phyloP scores from a whole-genome alignment of 2,329 filamentous ascomycete genomes.

The Aspergillus fumigatiaffinis region DNA sequence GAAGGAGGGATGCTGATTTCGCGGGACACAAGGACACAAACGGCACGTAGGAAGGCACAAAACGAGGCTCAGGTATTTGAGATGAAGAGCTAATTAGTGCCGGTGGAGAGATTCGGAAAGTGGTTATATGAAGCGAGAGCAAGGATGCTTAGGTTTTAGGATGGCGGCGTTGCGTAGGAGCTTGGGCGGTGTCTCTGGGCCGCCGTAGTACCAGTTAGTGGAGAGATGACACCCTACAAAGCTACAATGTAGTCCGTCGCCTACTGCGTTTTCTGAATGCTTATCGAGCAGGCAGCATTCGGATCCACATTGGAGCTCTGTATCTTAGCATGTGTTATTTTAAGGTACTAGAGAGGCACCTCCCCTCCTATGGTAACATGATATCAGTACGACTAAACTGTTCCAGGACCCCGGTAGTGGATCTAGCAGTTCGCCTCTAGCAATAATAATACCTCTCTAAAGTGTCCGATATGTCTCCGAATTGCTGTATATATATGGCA shows the following conservation, averaged over 20 bases:
- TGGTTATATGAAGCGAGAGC: background rate
- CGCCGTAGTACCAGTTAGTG: constrained; percentile 13
- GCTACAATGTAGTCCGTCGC: background rate
- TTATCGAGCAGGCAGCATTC: background rate
- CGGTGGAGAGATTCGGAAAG: background rate
- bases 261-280: background rate
- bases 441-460: constrained; percentile 14
- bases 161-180: constrained; percentile 15
- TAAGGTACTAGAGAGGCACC: background rate
- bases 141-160: constrained; percentile 3
- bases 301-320: background rate
- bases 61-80: background rate
- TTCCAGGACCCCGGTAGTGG: background rate
- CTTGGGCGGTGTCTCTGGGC: constrained; percentile 25
- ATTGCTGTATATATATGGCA: background rate
- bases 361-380: too few relatives aligned
- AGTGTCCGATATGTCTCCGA: constrained; percentile 35
- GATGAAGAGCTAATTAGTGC: background rate
- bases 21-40: background rate
- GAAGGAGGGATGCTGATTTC: background rate
- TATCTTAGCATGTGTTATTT: background rate
- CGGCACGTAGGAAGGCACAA: background rate
- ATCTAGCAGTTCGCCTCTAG: background rate
- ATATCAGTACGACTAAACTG: background rate
- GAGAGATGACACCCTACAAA: constrained; percentile 8